These are phyloP conservation scores for Tetracladium setigerum DNA, from an alignment of 495 filamentous ascomycete species.

Conservation along the genomic window DNA sequence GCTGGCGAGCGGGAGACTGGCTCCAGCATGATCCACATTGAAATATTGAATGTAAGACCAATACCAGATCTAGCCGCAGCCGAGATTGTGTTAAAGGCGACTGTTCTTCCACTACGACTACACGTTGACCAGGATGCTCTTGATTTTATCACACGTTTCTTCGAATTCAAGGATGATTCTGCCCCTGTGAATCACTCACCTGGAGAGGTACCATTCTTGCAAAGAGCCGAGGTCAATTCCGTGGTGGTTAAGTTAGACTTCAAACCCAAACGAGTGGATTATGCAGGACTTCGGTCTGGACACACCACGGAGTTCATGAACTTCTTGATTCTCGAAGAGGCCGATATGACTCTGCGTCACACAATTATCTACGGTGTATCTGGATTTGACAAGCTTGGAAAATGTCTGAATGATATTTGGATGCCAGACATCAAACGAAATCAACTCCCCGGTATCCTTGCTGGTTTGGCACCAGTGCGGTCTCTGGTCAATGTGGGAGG, in stretches of 20 bases:
- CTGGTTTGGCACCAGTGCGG: slow-evolving; percentile 83
- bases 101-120: slow-evolving; percentile 76
- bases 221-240: slow-evolving; percentile 79
- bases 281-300: slow-evolving; percentile 90
- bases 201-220: slow-evolving; percentile 78
- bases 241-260: slow-evolving; percentile 85
- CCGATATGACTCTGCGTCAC: slow-evolving; percentile 79
- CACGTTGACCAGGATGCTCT: slow-evolving; percentile 98
- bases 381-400: slow-evolving; percentile 81
- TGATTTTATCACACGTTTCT: slow-evolving; percentile 95
- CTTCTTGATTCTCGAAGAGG: slow-evolving; percentile 84
- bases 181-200: slow-evolving; percentile 39
- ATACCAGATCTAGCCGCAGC: slow-evolving; percentile 76
- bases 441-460: slow-evolving; percentile 83
- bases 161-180: slow-evolving; percentile 88
- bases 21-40: slow-evolving; percentile 82
- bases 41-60: slow-evolving; percentile 80
- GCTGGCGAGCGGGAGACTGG: slow-evolving; percentile 76
- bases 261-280: slow-evolving; percentile 96
- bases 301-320: slow-evolving; percentile 99
- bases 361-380: slow-evolving; percentile 87
- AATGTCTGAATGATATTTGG: slow-evolving; percentile 92
- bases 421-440: slow-evolving; percentile 87
- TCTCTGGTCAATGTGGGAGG: slow-evolving; percentile 84
- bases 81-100: slow-evolving; percentile 82